phyloP scores from a whole-genome alignment of 2,329 filamentous ascomycete species.

The Ceratocystis huliohia region DNA sequence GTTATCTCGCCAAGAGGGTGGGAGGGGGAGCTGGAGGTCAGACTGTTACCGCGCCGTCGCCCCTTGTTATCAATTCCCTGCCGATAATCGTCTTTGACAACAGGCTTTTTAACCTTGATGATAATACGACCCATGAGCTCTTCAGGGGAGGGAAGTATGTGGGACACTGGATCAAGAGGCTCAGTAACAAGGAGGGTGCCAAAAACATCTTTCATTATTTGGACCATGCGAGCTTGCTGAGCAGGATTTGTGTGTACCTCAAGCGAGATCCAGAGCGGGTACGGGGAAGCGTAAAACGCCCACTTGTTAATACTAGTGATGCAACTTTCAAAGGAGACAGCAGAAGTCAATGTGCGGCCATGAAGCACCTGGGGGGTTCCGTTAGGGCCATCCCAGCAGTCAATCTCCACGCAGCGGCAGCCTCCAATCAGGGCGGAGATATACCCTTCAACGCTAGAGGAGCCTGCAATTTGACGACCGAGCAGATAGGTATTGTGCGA shows the following conservation, averaged over 20 bases:
- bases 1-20: constrained; percentile 43
- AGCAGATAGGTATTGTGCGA: constrained; percentile 97
- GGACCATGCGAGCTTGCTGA: constrained; percentile 80
- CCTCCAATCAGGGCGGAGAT: constrained; percentile 77
- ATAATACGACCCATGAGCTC: constrained; percentile 73
- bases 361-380: constrained; percentile 84
- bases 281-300: constrained; percentile 75
- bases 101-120: constrained; percentile 85
- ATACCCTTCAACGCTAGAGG: constrained; percentile 90
- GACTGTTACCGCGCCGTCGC: constrained; percentile 51
- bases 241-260: constrained; percentile 81
- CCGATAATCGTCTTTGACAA: constrained; percentile 30
- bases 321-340: constrained; percentile 80
- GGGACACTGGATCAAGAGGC: constrained; percentile 55
- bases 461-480: constrained; percentile 76
- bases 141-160: constrained; percentile 69
- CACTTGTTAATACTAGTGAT: constrained; percentile 91
- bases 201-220: constrained; percentile 76
- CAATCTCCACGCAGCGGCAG: constrained; percentile 91
- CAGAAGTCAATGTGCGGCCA: constrained; percentile 75
- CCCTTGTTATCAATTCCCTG: constrained; percentile 32
- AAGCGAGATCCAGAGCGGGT: constrained; percentile 85
- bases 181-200: constrained; percentile 65
- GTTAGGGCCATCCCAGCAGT: constrained; percentile 91
- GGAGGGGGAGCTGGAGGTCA: constrained; percentile 56